Evolutionary conservation across 176 grass and related monocot species (phyloP).

Genomic region (Pharus latifolius): DNA sequence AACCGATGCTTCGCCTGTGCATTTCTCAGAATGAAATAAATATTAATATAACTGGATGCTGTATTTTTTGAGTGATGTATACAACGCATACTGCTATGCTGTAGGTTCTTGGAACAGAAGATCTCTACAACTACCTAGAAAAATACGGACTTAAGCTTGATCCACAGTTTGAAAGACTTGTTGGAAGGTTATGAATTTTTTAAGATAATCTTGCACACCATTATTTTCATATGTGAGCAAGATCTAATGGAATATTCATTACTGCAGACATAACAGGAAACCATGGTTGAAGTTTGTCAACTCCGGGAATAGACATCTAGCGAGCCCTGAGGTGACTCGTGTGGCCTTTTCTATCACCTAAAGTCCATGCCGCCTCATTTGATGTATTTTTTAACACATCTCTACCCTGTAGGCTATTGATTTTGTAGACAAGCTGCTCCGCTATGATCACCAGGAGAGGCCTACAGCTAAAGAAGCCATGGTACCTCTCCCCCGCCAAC

Average conservation of each 20-base stretch:
- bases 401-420: slow-evolving; percentile 63
- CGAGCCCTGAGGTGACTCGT: slow-evolving; percentile 55
- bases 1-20: not conserved
- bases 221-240: not conserved
- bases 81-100: not conserved
- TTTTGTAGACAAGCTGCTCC: slow-evolving; percentile 75
- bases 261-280: slow-evolving; percentile 67
- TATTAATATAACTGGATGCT: not conserved
- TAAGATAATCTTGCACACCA: not conserved
- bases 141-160: slow-evolving; percentile 78
- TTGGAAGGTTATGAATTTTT: slow-evolving; percentile 57
- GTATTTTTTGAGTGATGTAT: not conserved
- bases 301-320: slow-evolving; percentile 64
- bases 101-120: slow-evolving; percentile 87
- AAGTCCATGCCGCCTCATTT: not conserved
- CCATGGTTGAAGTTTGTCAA: slow-evolving; percentile 69
- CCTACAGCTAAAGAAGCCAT: slow-evolving; percentile 88
- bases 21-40: not conserved
- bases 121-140: slow-evolving; percentile 64
- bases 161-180: slow-evolving; percentile 55
- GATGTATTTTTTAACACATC: slow-evolving; percentile 3
- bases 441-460: slow-evolving; percentile 89
- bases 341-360: not conserved
- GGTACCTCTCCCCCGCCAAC: slow-evolving; percentile 8
- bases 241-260: slow-evolving; percentile 3